These are phyloP conservation scores for Chenopodium suecicum DNA, from an alignment of 148 eudicot species.

Conservation along the genomic window DNA sequence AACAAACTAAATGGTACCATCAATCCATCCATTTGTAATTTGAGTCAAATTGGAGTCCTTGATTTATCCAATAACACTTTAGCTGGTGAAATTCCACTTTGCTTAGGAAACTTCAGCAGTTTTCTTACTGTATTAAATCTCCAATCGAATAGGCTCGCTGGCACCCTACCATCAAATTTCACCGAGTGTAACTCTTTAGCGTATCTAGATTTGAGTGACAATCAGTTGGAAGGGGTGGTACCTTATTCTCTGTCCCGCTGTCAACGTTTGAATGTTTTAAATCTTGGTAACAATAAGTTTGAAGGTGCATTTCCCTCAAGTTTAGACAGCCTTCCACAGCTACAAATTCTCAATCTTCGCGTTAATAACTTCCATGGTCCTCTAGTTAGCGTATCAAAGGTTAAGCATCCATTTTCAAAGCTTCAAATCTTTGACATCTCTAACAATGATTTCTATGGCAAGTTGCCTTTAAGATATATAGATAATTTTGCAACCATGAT, in stretches of 20 bases:
- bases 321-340: conserved; percentile 17
- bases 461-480: conserved; percentile 12
- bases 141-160: conserved; percentile 19
- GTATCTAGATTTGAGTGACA: conserved; percentile 23
- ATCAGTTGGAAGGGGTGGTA: conserved; percentile 22
- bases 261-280: conserved; percentile 6
- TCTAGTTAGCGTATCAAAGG: conserved; percentile 5
- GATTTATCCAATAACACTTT: conserved; percentile 30
- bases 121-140: neutral
- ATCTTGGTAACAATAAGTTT: conserved; percentile 18
- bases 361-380: conserved; percentile 19
- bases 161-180: conserved; percentile 18
- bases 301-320: conserved; percentile 22
- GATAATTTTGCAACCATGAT: neutral
- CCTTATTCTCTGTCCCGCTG: conserved; percentile 16
- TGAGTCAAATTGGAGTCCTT: neutral
- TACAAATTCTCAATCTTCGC: conserved; percentile 15
- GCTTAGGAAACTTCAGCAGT: conserved; percentile 8
- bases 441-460: conserved; percentile 8
- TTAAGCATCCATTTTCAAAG: conserved; percentile 15
- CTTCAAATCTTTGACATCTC: conserved; percentile 29
- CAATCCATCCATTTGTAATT: conserved; percentile 35
- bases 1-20: conserved; percentile 20
- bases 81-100: conserved; percentile 23
- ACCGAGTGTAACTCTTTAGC: neutral